Evolutionary conservation across 2,329 filamentous ascomycete species (phyloP), one percentile per base, ranked within the genome.

Genomic region (Trichoderma cornu-damae): DNA sequence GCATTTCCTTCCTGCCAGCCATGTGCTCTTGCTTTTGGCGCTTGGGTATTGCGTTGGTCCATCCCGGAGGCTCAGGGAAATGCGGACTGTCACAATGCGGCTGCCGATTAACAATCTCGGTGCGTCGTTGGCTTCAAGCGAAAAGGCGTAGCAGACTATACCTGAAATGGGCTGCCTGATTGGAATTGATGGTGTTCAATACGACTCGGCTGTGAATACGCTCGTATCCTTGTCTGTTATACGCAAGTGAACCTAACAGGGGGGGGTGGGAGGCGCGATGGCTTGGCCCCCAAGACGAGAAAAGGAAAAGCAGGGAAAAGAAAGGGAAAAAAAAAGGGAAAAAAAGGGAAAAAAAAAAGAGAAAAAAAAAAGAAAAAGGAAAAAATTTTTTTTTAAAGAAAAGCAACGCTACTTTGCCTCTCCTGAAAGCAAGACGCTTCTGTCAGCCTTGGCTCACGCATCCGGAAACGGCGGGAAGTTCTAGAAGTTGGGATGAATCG

Each of bases 401-500:
- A n/a, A n/a, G n/a, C n/a, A n/a, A n/a, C n/a, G n/a, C n/a, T n/a
- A n/a, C n/a, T n/a, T n/a, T n/a, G n/a, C n/a, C n/a, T n/a, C n/a
- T n/a, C n/a, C n/a, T n/a, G n/a, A n/a, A n/a, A n/a, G 43, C 43
- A 54, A 44, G 20, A 9, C 16, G n/a, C n/a, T n/a, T n/a, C n/a
- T n/a, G n/a, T n/a, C n/a, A n/a, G n/a, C n/a, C n/a, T n/a, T 11
- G 24, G 18, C 9, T 30, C 40, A 30, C 51, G 51, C 51, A 54
- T 37, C 51, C 51, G 51, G 51, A 54, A 54, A 34, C 12, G 32
- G 16, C 51, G 51, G n/a, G 51, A 54, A 54, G 9, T 54, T 54
- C 51, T 54, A 54, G 51, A 54, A 54, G 51, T 46, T 37, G 28
- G 28, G 20, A 54, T 37, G 51, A 54, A 54, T 46, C 40, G 35